Base-by-base conservation (phyloP, 495 filamentous ascomycete genomes). In the Penicillium angulare region DNA sequence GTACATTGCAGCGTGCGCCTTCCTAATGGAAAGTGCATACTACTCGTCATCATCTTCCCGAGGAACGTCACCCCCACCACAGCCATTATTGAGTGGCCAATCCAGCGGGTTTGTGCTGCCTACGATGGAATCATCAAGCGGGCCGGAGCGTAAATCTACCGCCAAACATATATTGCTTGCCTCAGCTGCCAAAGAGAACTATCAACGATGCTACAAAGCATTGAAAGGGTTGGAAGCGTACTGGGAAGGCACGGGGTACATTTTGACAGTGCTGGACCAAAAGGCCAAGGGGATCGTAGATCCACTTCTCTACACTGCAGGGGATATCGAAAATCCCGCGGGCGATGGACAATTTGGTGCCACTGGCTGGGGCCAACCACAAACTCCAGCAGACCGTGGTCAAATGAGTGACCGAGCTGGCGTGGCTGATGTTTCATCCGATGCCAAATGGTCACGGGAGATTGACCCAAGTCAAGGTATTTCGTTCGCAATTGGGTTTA, bases 241-340 rank as follows among this genome's bases (percentile, higher is more conserved):
- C 61, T 95, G 89, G 89, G 84, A 85, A 46, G 89, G 89, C 2
- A 86, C 88, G n/a, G 81, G 83, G 43, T 95, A 95, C 65, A 95
- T 95, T 31, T 70, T 95, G 16, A 89, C 85, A 1, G 87, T 88
- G 1, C 67, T 95, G n/a, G 87, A 95, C 61, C 88, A 92, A 56
- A 92, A 90, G 63, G 85, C 87, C 12, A 88, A 90, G 58, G 89
- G 89, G 13, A 87, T 89, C 42, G 86, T 85, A 54, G 87, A 95
- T 61, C 89, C 87, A 10, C 79, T 92, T 45, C 80, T 89, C 1
- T 92, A 86, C 56, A 88, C 86, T 0, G 78, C 72, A 22, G 88
- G 91, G 57, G 89, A 95, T 57, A 87, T 87, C 65, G 86, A 90
- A 60, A 85, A 80, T 44, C 76, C 81, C 0, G 48, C 67, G 5